Base-by-base conservation (phyloP, 257 asterid species). In the Forsythia viridissima region DNA sequence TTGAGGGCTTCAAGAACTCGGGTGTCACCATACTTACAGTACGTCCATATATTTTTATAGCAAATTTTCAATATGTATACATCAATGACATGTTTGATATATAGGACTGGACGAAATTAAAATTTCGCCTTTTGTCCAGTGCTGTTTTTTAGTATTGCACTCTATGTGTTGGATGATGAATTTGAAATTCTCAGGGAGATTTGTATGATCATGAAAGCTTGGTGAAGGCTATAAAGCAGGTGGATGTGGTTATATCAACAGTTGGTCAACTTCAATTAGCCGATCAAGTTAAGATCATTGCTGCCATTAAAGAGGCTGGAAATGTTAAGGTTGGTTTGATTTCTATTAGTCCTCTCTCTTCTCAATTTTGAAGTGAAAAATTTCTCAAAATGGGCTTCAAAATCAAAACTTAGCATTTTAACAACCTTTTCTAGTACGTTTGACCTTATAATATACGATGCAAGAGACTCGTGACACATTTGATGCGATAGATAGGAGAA, bases 231-330 rank as follows among this genome's bases (percentile, higher is more conserved):
- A 81, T 90, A 21, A 91, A 90, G 77, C 88, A 87, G 12, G 97
- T 90, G 67, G 94, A 91, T 82, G 93, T 91, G 57, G 97, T 91
- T 5, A 88, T 90, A 55, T 92, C 97, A 18, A 80, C 90, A 0
- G 83, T 92, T 13, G 94, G 97, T 0, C 73, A 65, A 38, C 12
- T 77, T 75, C 97, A 90, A 66, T 51, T 90, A 55, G 85, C 71
- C 3, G 94, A 90, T 80, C 97, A 92, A 70, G 57, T 20, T 3
- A 88, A 90, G 83, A 84, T 92, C 74, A 86, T 92, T 85, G 87
- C 84, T 73, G 94, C 97, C 1, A 90, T 92, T 24, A 90, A 90
- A 79, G 92, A 92, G 70, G 93, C 94, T 52, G 94, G 94, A n/a
- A 90, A 92, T 78, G 71, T 92, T 34, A 90, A 92, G 97, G 97